These are phyloP conservation scores for Leccinum boreale DNA, from an alignment of 768 basidiomycete genomes.

Conservation along the genomic window DNA sequence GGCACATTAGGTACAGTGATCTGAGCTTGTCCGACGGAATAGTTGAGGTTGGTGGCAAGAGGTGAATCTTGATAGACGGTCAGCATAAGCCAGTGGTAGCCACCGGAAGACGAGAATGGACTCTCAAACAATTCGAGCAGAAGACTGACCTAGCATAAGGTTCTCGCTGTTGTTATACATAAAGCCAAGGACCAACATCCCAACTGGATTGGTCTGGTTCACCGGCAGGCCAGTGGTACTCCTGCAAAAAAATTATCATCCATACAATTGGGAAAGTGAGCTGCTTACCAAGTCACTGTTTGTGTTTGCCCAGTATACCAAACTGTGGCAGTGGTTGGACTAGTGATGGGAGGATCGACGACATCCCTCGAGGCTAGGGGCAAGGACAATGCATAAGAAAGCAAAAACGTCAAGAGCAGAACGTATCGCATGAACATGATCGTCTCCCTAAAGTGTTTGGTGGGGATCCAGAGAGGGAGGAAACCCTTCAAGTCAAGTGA, in stretches of 20 bases:
- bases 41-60: conserved; percentile 33
- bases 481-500: conserved; percentile 8
- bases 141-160: conserved; percentile 28
- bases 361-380: conserved; percentile 42
- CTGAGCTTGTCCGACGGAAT: conserved; percentile 30
- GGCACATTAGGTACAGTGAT: conserved; percentile 36
- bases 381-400: conserved; percentile 24
- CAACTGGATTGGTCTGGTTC: conserved; percentile 29
- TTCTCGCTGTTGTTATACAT: conserved; percentile 28
- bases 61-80: conserved; percentile 26
- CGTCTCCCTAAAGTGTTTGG: conserved; percentile 13
- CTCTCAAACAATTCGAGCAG: not conserved
- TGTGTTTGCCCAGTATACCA: conserved; percentile 44
- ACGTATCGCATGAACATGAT: conserved; percentile 25
- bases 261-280: conserved; percentile 14
- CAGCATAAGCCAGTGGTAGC: conserved; percentile 1
- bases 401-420: conserved; percentile 19
- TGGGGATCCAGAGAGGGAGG: conserved; percentile 12
- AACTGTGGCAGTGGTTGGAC: conserved; percentile 38
- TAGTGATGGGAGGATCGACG: conserved; percentile 45
- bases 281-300: conserved; percentile 49
- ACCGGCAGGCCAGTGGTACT: conserved; percentile 22
- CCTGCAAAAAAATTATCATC: conserved; percentile 25
- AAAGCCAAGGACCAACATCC: conserved; percentile 30
- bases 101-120: not conserved